Evolutionary conservation across 1,284 basidiomycete species (phyloP).

Genomic region (Apiotrichum laibachii): DNA sequence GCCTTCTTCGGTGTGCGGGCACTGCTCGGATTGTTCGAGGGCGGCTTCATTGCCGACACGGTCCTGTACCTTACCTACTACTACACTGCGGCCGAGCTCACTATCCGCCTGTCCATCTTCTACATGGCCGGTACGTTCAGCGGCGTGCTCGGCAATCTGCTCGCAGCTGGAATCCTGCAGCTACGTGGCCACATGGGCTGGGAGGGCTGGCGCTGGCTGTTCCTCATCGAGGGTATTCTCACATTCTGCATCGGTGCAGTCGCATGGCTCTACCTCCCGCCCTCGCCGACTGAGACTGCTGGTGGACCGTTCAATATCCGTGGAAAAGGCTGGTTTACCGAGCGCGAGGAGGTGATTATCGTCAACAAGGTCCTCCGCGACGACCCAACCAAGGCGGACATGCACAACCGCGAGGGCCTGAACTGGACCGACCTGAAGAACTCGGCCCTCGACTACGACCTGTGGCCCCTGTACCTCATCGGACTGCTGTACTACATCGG

Average conservation of each 20-base stretch:
- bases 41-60: conserved; percentile 51
- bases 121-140: conserved; percentile 38
- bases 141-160: conserved; percentile 37
- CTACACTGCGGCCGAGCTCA: conserved; percentile 43
- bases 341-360: conserved; percentile 52
- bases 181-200: conserved; percentile 37
- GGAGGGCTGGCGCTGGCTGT: conserved; percentile 46
- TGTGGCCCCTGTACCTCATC: conserved; percentile 51
- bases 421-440: conserved; percentile 27
- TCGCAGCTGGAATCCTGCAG: conserved; percentile 47
- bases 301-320: conserved; percentile 23
- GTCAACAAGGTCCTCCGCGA: conserved; percentile 54
- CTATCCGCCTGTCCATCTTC: conserved; percentile 40
- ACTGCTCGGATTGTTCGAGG: conserved; percentile 45
- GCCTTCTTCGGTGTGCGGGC: conserved; percentile 42
- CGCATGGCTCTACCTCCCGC: conserved; percentile 42
- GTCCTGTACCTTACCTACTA: conserved; percentile 52
- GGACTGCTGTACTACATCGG: conserved; percentile 23
- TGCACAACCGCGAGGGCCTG: conserved; percentile 54
- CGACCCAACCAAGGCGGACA: conserved; percentile 48
- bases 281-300: conserved; percentile 47
- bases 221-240: conserved; percentile 40
- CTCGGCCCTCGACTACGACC: conserved; percentile 47
- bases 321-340: conserved; percentile 50
- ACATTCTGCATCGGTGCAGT: conserved; percentile 44